Evolutionary conservation across 2,329 filamentous ascomycete species (phyloP).

Genomic region (Paramyrothecium sp.): DNA sequence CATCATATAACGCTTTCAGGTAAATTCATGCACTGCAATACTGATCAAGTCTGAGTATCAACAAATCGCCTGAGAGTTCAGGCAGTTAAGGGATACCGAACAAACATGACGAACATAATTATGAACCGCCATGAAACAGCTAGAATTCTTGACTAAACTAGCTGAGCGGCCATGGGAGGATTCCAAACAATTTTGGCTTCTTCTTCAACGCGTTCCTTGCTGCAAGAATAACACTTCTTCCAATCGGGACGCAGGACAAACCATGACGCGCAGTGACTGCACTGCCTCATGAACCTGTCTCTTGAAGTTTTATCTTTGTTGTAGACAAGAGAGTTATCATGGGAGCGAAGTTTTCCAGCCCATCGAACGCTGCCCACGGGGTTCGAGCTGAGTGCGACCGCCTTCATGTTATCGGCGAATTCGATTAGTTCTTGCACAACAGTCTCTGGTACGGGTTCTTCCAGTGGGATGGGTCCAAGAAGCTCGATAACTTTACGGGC

Average conservation of each 20-base stretch:
- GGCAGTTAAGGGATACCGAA: no score
- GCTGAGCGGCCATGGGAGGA: neutral
- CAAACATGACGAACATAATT: no score
- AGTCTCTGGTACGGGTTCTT: constrained; percentile 1
- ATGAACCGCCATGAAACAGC: no score
- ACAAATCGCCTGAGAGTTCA: no score
- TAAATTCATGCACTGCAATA: no score
- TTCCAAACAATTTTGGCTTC: neutral
- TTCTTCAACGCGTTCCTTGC: neutral
- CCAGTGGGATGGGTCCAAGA: neutral
- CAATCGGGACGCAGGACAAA: neutral
- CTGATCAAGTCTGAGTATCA: no score
- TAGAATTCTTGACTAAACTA: no score
- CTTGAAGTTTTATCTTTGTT: neutral
- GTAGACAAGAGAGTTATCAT: neutral
- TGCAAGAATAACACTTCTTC: neutral
- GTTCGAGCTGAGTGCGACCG: neutral
- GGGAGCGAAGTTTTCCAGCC: neutral
- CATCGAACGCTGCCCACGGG: neutral
- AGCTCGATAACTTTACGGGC: constrained; percentile 2
- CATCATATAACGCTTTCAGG: no score
- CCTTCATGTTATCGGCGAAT: neutral
- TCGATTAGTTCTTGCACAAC: constrained; percentile 1
- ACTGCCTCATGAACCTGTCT: neutral
- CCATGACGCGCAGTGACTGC: neutral